These are phyloP conservation scores for Cucurbitaria berberidis DNA, from an alignment of 2,329 filamentous ascomycete genomes.

Conservation along the genomic window DNA sequence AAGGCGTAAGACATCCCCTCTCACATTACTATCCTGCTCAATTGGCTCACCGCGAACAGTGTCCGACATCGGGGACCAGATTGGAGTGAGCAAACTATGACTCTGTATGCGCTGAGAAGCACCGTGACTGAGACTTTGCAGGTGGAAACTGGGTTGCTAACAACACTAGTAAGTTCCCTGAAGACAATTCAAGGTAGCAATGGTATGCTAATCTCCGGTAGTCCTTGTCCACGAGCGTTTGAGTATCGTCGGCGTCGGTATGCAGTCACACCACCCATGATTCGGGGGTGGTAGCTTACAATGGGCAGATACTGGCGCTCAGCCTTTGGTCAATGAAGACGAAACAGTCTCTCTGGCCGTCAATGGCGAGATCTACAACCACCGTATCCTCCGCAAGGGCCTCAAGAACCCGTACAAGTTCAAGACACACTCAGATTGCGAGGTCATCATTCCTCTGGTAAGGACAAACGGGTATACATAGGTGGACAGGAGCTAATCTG, in stretches of 20 bases:
- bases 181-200: not conserved
- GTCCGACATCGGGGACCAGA: conserved; percentile 96
- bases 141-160: conserved; percentile 89
- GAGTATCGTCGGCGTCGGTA: conserved; percentile 96
- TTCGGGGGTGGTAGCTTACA: conserved; percentile 23
- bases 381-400: conserved; percentile 88
- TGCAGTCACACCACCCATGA: conserved; percentile 48
- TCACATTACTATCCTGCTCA: conserved; percentile 6
- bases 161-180: conserved; percentile 74
- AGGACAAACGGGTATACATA: conserved; percentile 38
- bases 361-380: conserved; percentile 99
- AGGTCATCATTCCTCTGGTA: conserved; percentile 97
- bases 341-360: conserved; percentile 88
- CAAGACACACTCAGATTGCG: conserved; percentile 98
- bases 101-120: conserved; percentile 35
- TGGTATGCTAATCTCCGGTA: conserved; percentile 32
- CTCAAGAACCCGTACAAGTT: conserved; percentile 88
- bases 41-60: conserved; percentile 59
- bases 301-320: conserved; percentile 82
- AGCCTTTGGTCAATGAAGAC: conserved; percentile 93
- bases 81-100: conserved; percentile 77
- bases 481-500: conserved; percentile 22
- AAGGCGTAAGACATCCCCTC: conserved; percentile 74
- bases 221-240: conserved; percentile 95
- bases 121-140: conserved; percentile 52